phyloP scores from a whole-genome alignment of 257 asterid genomes.

The Mentha longifolia region DNA sequence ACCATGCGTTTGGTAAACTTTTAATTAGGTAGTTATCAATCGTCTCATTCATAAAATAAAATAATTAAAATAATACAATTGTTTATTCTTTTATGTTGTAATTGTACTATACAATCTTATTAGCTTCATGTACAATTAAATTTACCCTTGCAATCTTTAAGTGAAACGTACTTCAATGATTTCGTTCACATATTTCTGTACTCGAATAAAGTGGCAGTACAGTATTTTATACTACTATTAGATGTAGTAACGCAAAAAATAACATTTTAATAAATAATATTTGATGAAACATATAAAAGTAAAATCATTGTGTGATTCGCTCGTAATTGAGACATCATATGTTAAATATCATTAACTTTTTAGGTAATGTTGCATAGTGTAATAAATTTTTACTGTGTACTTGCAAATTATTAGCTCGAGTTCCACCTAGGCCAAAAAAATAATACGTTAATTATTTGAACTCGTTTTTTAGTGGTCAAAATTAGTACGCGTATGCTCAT shows the following conservation, averaged over 20 bases:
- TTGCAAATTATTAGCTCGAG: neutral
- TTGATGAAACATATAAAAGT: no score
- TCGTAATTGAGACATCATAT: no score
- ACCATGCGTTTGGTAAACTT: constrained; percentile 24
- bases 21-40: constrained; percentile 16
- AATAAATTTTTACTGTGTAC: no score
- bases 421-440: neutral
- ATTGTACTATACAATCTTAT: constrained; percentile 25
- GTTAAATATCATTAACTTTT: no score
- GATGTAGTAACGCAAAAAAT: neutral
- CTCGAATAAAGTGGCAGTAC: constrained; percentile 15
- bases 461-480: neutral
- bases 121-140: neutral
- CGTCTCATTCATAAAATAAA: neutral
- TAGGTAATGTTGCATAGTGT: no score
- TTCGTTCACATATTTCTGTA: constrained; percentile 5
- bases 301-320: no score
- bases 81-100: neutral
- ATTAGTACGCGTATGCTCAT: neutral
- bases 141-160: neutral
- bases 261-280: neutral
- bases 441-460: neutral
- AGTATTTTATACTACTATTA: neutral
- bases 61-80: neutral
- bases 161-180: neutral